Evolutionary conservation across 2,329 filamentous ascomycete genomes (phyloP), one percentile per base, ranked within the genome.

Genomic region (Microdochium bolleyi): DNA sequence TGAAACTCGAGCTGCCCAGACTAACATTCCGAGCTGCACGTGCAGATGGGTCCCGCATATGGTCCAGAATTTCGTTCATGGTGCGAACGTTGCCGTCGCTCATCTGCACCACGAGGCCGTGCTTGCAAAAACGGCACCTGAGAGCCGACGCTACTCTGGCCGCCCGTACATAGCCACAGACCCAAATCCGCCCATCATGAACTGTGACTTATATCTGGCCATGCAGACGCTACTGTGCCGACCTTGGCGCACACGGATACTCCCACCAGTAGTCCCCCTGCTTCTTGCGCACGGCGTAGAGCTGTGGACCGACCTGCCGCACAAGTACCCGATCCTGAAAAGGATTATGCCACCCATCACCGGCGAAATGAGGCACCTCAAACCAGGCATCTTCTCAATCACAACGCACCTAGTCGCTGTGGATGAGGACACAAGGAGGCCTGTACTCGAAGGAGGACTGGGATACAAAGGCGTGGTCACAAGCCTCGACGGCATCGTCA

Each of bases 161-260:
- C 64, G 69, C 1, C 72, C 72, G 0, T 75, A 70, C 52, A 60
- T 67, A 1, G 60, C 74, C 7, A 73, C 71, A 1, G 72, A 74
- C 52, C 72, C 71, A 0, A 73, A 73, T 56, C 65, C 64, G 10
- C 71, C 71, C 7, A 71, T 73, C 52, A 58, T 58, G 9, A 73
- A 71, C 51, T 49, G 51, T 3, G 70, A 73, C 52, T 54, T 74
- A 30, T 72, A 71, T 56, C 54, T 55, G 1, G 58, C 67, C 1
- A 60, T 73, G 44, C 55, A 55, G 49, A 66, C 62, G 2, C 60
- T 74, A 2, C 66, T 67, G 4, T 52, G 60, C 14, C 70, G 71
- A n/a, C 64, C 63, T 0, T 71, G 73, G 58, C 60, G 58, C 16
- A 61, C 60, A 2, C 19, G 70, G 1, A 37, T 51, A 1, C 51